These are phyloP conservation scores for Naganishia kalamii DNA, from an alignment of 768 basidiomycete genomes.

Conservation along the genomic window DNA sequence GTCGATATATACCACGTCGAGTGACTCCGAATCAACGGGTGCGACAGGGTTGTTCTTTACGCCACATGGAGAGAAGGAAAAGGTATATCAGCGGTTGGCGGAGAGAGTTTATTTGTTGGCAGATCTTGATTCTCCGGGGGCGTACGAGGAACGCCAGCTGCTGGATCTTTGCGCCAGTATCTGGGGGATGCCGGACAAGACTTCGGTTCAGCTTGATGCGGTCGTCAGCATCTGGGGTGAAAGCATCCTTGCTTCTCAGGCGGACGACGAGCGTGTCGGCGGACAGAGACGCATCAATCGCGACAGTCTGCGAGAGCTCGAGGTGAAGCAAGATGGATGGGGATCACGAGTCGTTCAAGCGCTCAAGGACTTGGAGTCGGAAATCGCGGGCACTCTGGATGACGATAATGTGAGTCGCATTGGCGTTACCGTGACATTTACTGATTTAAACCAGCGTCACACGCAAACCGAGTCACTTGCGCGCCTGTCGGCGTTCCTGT, in stretches of 20 bases:
- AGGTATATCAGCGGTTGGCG: constrained; percentile 10
- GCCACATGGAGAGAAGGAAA: constrained; percentile 15
- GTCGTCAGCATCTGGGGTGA: constrained; percentile 32
- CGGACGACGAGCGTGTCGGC: constrained; percentile 16
- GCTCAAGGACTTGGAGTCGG: constrained; percentile 29
- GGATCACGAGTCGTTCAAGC: constrained; percentile 29
- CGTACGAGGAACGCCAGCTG: constrained; percentile 28
- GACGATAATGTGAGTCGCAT: not conserved
- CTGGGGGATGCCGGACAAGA: constrained; percentile 35
- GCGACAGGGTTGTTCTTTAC: constrained; percentile 18
- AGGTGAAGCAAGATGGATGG: constrained; percentile 16
- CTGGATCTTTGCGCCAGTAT: constrained; percentile 37
- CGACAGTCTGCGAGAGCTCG: not conserved
- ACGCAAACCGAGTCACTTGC: not conserved
- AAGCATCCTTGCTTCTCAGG: not conserved
- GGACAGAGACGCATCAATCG: not conserved
- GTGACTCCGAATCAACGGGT: not conserved
- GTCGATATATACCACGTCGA: not conserved
- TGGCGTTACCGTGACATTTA: not conserved
- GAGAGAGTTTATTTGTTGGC: constrained; percentile 8
- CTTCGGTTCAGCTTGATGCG: constrained; percentile 35
- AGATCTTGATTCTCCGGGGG: not conserved
- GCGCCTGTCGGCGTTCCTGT: not conserved
- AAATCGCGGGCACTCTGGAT: constrained; percentile 17
- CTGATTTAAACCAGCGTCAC: not conserved